Base-by-base conservation (phyloP, 257 asterid species). In the Striga asiatica region DNA sequence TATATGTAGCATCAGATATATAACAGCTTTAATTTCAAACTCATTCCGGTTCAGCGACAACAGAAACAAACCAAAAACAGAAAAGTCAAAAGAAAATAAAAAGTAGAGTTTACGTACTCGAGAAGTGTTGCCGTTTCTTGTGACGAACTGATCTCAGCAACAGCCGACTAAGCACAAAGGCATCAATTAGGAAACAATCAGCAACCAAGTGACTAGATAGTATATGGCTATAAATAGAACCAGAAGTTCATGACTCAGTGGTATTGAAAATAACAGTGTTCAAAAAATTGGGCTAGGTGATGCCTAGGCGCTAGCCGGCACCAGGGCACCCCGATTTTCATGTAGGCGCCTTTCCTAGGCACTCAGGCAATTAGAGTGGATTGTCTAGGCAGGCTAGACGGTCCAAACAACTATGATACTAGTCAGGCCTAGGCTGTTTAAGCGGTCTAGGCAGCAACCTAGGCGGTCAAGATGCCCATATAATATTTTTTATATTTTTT, bases 81-180 rank as follows among this genome's bases (percentile, higher is more conserved):
- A 49, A 43, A 74, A 49, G 24, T 22, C n/a, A n/a, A 18, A 24
- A 18, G 37, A 43, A 41, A 14, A 42, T 5, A 35, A 54, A 69
- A 21, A 25, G 47, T 42, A 59, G 51, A 38, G 39, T 49, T 18
- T 35, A 58, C 98, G 50, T 92, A 92, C 98, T 92, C 98, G 10
- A 81, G 91, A 63, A 84, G 89, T 62, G 94, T 77, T 53, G 97
- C 88, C 8, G 94, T 79, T 76, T 92, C 98, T 68, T 82, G 91
- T 66, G 81, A 58, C 62, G 95, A 81, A 78, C 97, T 88, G 73
- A 92, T 78, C 82, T 92, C 98, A 73, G 95, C 95, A 71, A 92
- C 78, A 71, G 84, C 95, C 73, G 95, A 82, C 98, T 92, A 76
- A 50, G 53, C 63, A 71, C 45, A 73, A 70, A 75, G 67, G 66